Conservation (phyloP, 2,329 filamentous ascomycete genomes). For the Pseudogymnoascus sp. region DNA sequence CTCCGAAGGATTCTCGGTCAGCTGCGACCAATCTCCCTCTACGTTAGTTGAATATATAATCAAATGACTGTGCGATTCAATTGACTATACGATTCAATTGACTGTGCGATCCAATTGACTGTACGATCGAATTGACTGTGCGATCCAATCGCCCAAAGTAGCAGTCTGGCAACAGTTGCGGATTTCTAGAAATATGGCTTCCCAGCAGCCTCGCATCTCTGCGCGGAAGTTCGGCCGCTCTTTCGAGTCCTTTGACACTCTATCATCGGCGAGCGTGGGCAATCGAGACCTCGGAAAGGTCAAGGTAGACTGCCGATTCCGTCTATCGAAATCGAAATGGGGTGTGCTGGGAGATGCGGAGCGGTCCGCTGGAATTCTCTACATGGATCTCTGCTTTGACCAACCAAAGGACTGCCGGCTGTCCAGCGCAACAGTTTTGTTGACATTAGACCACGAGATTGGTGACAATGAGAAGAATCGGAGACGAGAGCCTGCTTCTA, state of each 20-base stretch:
- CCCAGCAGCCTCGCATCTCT: not conserved
- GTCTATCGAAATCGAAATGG: not conserved
- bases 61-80: no score
- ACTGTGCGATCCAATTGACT: no score
- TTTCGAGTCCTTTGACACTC: not conserved
- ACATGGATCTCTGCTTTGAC: conserved; percentile 18
- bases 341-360: not conserved
- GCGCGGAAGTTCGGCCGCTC: not conserved
- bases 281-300: not conserved
- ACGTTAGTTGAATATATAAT: not conserved
- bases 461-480: not conserved
- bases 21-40: not conserved
- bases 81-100: no score
- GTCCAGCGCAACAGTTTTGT: conserved; percentile 13
- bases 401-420: conserved; percentile 17
- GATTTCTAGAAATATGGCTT: not conserved
- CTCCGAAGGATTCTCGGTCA: not conserved
- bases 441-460: conserved; percentile 12
- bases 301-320: not conserved
- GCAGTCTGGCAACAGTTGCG: not conserved
- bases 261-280: not conserved
- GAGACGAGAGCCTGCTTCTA: not conserved
- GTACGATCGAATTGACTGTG: not conserved
- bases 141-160: not conserved
- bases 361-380: conserved; percentile 16